Evolutionary conservation across 768 basidiomycete species (phyloP), one percentile per base, ranked within the genome.

Genomic region (Tricholoma hemisulphureum): DNA sequence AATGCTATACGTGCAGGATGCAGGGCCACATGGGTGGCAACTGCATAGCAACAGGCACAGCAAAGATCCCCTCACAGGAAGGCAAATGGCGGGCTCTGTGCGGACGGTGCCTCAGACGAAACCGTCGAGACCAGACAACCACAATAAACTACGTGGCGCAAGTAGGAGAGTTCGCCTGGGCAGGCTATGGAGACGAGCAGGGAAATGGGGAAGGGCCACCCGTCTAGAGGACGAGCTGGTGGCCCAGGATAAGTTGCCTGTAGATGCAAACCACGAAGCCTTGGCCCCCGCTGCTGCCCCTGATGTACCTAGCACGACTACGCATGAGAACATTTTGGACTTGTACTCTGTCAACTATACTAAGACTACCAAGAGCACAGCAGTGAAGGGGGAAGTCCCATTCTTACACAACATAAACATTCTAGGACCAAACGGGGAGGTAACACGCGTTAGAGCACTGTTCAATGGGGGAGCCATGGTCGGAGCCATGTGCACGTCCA

Each of bases 391-490:
- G 26, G 28, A 58, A 58, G 35, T 28, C 51, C 66, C 67, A 6
- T 72, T 72, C 51, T 53, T 63, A 31, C 69, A 71, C 16, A 48
- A 34, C 18, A 56, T 69, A 2, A 26, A 16, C 1, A 41, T 72
- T 6, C 20, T 53, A 2, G 65, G 65, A 28, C 55, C 55, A 6
- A 24, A 57, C 9, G 64, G 63, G 11, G 61, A 61, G 28, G 39
- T 57, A 0, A 61, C 69, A 39, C 13, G 58, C 10, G 39, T 62
- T 6, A 32, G 58, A 14, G 62, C 55, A 14, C 28, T 68, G 18
- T 66, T 69, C 24, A 70, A 74, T 37, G 69, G 71, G 23, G 71
- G 74, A 0, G 69, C 72, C 3, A 62, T 72, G 70, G 61, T 69
- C 1, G 67, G 61, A 21, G 69, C 65, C 7, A 67, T 75, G 41